A percentile compares a stretch with the other conserved stretches of the same genome.
phyloP scores from a whole-genome alignment of 169 alveolate species.

The Plasmodium adleri region DNA sequence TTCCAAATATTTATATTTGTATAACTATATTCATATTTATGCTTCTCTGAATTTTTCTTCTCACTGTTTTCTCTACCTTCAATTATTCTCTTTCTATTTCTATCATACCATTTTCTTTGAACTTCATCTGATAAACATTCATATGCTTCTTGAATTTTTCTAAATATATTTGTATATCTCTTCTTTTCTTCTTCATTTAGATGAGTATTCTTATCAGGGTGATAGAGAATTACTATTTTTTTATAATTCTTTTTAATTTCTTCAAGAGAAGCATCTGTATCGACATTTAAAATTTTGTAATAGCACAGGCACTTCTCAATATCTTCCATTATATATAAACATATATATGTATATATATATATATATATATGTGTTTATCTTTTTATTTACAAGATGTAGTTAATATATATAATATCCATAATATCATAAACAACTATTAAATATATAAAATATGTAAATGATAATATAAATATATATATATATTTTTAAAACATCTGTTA shows the following conservation, averaged over 20 bases:
- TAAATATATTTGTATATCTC: conserved; percentile 85
- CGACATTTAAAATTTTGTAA: conserved; percentile 77
- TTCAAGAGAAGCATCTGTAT: conserved; percentile 75
- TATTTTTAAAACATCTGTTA: too few relatives aligned
- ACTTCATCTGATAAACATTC: conserved; percentile 89
- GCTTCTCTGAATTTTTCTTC: not conserved
- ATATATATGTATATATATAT: too few relatives aligned
- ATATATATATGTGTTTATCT: not conserved
- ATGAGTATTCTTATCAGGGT: conserved; percentile 91
- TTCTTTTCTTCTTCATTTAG: conserved; percentile 50
- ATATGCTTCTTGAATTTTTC: conserved; percentile 89
- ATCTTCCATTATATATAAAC: not conserved
- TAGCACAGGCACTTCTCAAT: conserved; percentile 77
- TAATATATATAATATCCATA: too few relatives aligned
- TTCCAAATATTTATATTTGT: conserved; percentile 85
- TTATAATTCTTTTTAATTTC: conserved; percentile 91
- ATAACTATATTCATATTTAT: conserved; percentile 20
- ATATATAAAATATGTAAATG: too few relatives aligned
- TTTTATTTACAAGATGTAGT: too few relatives aligned
- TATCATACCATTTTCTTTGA: conserved; percentile 88
- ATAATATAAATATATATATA: too few relatives aligned
- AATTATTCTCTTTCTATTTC: conserved; percentile 82
- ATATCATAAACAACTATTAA: too few relatives aligned
- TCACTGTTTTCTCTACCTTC: conserved; percentile 67
- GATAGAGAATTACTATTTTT: conserved; percentile 87